Evolutionary conservation across 2,329 filamentous ascomycete genomes (phyloP).

Genomic region (Cordyceps militaris): DNA sequence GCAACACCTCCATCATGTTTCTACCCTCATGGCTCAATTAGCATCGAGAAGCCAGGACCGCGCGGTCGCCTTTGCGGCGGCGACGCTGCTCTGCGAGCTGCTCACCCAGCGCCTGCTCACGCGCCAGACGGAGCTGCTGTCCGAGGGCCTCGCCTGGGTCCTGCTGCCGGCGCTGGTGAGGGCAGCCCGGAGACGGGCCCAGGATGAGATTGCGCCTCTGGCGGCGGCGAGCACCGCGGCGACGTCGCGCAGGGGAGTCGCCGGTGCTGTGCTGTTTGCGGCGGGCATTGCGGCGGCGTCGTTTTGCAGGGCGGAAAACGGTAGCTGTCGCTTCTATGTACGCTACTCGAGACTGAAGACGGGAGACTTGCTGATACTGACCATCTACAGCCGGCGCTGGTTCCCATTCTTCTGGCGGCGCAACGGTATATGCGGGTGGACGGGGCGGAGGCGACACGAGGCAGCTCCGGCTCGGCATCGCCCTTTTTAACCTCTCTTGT

Average conservation of each 20-base stretch:
- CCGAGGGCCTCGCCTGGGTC: slow-evolving; percentile 28
- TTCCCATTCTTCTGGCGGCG: slow-evolving; percentile 18
- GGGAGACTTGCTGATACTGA: background rate
- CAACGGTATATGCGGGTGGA: slow-evolving; percentile 1
- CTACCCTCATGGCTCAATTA: background rate
- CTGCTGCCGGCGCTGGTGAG: slow-evolving; percentile 21
- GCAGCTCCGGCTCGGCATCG: background rate
- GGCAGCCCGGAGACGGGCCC: too few relatives aligned
- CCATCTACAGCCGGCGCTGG: slow-evolving; percentile 18
- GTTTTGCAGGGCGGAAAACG: slow-evolving; percentile 18
- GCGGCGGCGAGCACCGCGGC: background rate
- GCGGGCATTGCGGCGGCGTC: background rate
- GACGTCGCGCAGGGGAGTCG: background rate
- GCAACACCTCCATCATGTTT: background rate
- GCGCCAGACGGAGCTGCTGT: slow-evolving; percentile 22
- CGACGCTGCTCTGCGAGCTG: slow-evolving; percentile 21
- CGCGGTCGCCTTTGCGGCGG: slow-evolving; percentile 5
- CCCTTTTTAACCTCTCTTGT: slow-evolving; percentile 1
- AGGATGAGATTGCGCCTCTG: background rate
- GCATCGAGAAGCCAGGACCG: background rate
- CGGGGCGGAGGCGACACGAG: background rate
- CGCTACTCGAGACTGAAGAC: background rate
- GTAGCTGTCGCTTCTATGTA: slow-evolving; percentile 12
- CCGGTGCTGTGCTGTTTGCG: slow-evolving; percentile 5
- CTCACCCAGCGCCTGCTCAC: slow-evolving; percentile 18